These are phyloP conservation scores for Phaeotremella skinneri DNA, from an alignment of 768 basidiomycete genomes.

Conservation along the genomic window DNA sequence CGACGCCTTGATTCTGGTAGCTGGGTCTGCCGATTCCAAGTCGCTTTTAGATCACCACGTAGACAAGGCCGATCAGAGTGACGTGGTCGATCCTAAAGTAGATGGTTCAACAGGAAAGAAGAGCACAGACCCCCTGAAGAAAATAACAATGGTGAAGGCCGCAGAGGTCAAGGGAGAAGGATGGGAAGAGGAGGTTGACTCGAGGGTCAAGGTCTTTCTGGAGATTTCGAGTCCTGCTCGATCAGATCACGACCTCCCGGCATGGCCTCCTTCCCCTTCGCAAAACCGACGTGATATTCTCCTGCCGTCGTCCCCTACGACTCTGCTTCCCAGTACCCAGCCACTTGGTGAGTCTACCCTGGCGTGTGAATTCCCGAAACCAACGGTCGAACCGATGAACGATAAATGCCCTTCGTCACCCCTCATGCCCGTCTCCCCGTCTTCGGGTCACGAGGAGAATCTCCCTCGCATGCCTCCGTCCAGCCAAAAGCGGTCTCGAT, in stretches of 20 bases:
- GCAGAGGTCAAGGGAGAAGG: conserved; percentile 21
- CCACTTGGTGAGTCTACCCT: conserved; percentile 37
- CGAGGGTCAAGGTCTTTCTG: conserved; percentile 20
- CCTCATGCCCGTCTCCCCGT: not conserved
- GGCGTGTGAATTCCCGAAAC: conserved; percentile 21
- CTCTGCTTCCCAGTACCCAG: conserved; percentile 26
- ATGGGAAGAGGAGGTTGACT: conserved; percentile 33
- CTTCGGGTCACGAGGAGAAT: not conserved
- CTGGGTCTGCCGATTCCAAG: conserved; percentile 14
- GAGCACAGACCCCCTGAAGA: not conserved
- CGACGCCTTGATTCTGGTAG: conserved; percentile 21
- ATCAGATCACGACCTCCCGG: not conserved
- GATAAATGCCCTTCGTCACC: not conserved
- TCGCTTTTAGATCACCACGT: conserved; percentile 37
- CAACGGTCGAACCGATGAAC: conserved; percentile 2
- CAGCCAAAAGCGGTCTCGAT: conserved; percentile 8
- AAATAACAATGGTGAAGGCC: conserved; percentile 29
- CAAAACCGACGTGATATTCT: not conserved
- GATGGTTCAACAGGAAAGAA: not conserved
- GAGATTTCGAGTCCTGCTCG: conserved; percentile 20
- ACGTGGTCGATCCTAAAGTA: not conserved
- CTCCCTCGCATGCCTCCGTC: conserved; percentile 10
- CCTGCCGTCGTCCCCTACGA: conserved; percentile 9
- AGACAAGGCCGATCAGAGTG: conserved; percentile 1
- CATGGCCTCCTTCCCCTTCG: not conserved